phyloP scores from a whole-genome alignment of 768 basidiomycete genomes.

The Sistotremastrum niveocremeum region DNA sequence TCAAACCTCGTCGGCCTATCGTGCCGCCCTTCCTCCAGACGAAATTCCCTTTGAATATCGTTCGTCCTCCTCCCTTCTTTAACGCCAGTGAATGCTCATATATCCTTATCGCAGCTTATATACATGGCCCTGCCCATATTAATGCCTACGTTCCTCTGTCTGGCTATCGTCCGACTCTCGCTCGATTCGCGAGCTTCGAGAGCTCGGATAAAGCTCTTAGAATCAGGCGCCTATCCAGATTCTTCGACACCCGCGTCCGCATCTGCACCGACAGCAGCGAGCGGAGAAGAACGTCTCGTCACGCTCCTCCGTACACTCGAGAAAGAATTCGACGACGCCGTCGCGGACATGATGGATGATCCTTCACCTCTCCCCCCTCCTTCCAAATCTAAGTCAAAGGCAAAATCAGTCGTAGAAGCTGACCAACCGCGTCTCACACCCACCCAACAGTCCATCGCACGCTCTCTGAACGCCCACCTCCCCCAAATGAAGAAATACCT shows the following conservation, averaged over 20 bases:
- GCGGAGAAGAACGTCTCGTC: constrained; percentile 36
- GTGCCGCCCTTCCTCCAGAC: constrained; percentile 48
- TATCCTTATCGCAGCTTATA: constrained; percentile 26
- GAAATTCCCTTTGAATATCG: constrained; percentile 58
- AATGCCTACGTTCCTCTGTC: constrained; percentile 41
- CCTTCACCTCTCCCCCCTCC: neutral
- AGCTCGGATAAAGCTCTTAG: constrained; percentile 49
- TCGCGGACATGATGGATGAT: constrained; percentile 45
- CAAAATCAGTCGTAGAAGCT: constrained; percentile 16
- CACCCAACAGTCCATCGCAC: constrained; percentile 42
- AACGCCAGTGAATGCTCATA: neutral
- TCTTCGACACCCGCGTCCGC: neutral
- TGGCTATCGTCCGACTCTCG: constrained; percentile 42
- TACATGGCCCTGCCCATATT: constrained; percentile 50
- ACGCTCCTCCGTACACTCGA: constrained; percentile 48
- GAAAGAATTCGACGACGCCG: constrained; percentile 42
- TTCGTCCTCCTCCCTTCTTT: constrained; percentile 21
- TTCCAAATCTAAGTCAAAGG: neutral
- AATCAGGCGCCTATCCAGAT: constrained; percentile 26
- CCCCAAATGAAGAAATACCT: constrained; percentile 57
- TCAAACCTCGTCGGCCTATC: constrained; percentile 27
- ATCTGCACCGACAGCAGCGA: constrained; percentile 7
- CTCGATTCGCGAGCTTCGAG: constrained; percentile 47
- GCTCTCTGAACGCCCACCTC: constrained; percentile 44
- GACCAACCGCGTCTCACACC: constrained; percentile 29